A percentile compares a stretch with the other conserved stretches of the same genome.
Conservation (phyloP, 306 rosid genomes). For the Fragaria ananassa region DNA sequence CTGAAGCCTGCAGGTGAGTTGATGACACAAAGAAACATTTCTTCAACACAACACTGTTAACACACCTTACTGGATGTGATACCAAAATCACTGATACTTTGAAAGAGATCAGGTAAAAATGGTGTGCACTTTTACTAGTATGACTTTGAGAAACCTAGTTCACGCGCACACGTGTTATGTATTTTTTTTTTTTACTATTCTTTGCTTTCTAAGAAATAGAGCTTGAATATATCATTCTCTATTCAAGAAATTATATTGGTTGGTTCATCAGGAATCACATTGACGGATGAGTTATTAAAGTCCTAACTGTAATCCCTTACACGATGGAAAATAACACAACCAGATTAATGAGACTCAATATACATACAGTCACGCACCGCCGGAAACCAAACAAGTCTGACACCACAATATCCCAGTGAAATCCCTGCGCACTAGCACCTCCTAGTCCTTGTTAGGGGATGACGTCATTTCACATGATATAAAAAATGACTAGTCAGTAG, state of each 20-base stretch:
- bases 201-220: neutral
- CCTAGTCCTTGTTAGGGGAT: neutral
- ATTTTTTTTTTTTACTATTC: too few species aligned
- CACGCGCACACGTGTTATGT: too few species aligned
- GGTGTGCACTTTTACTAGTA: neutral
- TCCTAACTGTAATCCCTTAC: neutral
- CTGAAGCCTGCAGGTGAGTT: neutral
- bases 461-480: neutral
- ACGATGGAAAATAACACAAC: neutral
- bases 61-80: neutral
- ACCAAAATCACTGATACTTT: neutral
- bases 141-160: neutral
- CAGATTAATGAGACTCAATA: neutral
- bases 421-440: neutral
- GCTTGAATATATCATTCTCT: neutral
- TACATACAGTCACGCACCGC: neutral
- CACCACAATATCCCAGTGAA: neutral
- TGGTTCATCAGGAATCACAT: neutral
- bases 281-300: neutral
- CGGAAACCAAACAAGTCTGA: neutral
- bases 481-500: neutral
- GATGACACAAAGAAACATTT: neutral
- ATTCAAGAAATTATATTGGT: neutral
- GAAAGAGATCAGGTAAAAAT: neutral
- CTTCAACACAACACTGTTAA: neutral